Base-by-base conservation (phyloP, 1,284 basidiomycete genomes). In the Gymnopus androsaceus region DNA sequence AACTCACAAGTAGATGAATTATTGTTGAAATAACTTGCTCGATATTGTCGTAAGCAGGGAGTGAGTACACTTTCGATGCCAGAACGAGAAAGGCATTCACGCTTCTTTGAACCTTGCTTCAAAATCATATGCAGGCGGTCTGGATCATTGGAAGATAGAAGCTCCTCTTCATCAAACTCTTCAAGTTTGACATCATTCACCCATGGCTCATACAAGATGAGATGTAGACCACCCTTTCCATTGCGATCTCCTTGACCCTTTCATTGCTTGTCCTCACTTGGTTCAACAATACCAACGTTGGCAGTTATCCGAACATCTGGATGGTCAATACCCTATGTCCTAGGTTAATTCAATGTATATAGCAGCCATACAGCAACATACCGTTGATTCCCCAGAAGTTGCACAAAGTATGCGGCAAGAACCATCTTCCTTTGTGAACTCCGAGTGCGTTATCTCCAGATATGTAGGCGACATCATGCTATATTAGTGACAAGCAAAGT, bases 151-250 rank as follows among this genome's bases (percentile, higher is more conserved):
- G 31, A 6, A 33, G 14, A 33, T 7, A 14, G 31, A 33, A 33
- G 31, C 7, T 33, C 31, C 14, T 41, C 19, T 42, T 14, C 15
- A 3, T n/a, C 25, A 48, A 36, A 55, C 19, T 55, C 53, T 11
- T 34, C 44, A 14, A 55, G 44, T 15, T 36, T 28, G 15, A 55
- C 25, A 28, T 48, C 28, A 8, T 36, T 17, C 5, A 25, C 45
- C 53, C 53, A 55, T 4, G 8, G 9, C 9, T 55, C 53, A 33
- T 55, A 48, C 15, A 55, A 55, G 14, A 48, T 15, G 4, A 55
- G 19, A 23, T 15, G 27, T 7, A 55, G 21, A 40, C 53, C 53
- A 3, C 14, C 23, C 12, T 6, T 23, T 14, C 14, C 7, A 7
- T 7, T 6, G 6, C 31, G 31, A 14, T 33, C 31, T 6, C 14